A percentile compares a stretch with the other conserved stretches of the same genome.
Conservation (phyloP, 208 protist genomes). For the Acanthamoeba triangularis region DNA sequence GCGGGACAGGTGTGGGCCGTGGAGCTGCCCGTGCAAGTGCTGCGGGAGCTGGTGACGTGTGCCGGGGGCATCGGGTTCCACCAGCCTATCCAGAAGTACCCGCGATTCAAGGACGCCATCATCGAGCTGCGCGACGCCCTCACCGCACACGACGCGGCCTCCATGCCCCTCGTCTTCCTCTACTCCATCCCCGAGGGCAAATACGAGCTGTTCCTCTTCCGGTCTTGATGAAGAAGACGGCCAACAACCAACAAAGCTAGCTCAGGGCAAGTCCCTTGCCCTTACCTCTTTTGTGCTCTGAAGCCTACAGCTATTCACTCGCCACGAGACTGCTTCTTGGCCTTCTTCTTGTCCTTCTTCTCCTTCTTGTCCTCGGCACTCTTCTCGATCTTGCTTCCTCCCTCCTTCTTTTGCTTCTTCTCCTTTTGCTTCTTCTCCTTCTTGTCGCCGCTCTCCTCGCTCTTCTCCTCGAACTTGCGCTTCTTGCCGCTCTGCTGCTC, state of each 20-base stretch:
- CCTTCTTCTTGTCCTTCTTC: neutral
- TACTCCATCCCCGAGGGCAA: conserved; percentile 54
- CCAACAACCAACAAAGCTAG: too few species aligned
- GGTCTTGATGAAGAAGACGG: neutral
- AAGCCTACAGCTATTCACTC: neutral
- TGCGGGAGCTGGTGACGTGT: conserved; percentile 40
- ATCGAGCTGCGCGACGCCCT: conserved; percentile 45
- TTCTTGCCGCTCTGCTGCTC: neutral
- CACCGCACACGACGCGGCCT: neutral
- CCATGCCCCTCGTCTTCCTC: conserved; percentile 63
- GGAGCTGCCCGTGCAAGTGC: conserved; percentile 68
- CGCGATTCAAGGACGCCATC: conserved; percentile 62
- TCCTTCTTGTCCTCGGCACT: neutral
- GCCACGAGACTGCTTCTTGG: neutral
- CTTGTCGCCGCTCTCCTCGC: neutral
- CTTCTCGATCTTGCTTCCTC: neutral
- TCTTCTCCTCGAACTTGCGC: neutral
- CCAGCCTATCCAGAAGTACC: conserved; percentile 68
- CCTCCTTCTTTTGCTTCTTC: neutral
- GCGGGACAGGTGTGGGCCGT: conserved; percentile 35
- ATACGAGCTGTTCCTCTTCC: conserved; percentile 63
- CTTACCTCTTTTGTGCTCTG: too few species aligned
- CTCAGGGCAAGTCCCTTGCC: too few species aligned
- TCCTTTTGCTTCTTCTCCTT: neutral
- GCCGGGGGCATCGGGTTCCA: neutral